Evolutionary conservation across 2,329 filamentous ascomycete species (phyloP).

Genomic region (Juglanconis sp.): DNA sequence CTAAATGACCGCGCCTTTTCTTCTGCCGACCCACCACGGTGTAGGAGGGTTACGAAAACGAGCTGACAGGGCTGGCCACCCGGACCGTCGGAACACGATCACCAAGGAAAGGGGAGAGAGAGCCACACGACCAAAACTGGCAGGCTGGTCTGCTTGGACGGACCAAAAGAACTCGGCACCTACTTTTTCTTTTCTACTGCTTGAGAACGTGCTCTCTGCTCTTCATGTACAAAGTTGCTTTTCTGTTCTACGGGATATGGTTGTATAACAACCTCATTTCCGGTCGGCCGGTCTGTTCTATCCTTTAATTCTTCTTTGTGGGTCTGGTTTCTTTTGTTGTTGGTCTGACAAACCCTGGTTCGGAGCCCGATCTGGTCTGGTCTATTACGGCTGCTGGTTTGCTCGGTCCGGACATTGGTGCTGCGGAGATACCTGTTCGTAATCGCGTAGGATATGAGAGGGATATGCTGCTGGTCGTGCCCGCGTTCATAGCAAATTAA

Average conservation of each 20-base stretch:
- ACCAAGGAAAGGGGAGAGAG: neutral
- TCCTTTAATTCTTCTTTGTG: neutral
- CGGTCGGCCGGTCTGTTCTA: conserved; percentile 5
- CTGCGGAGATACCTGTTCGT: neutral
- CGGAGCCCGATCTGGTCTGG: neutral
- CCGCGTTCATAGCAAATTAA: neutral
- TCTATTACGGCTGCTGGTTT: conserved; percentile 2
- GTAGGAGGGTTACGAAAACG: conserved; percentile 2
- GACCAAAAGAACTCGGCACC: neutral
- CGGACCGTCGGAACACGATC: neutral
- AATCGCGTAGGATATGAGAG: neutral
- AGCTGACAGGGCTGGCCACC: conserved; percentile 5
- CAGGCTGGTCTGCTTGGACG: conserved; percentile 12
- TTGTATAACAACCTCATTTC: conserved; percentile 6
- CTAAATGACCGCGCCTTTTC: neutral
- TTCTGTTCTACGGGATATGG: conserved; percentile 7
- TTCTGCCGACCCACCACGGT: neutral
- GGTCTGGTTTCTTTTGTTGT: neutral
- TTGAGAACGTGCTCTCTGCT: conserved; percentile 4
- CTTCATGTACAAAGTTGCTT: conserved; percentile 15
- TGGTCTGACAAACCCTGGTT: neutral
- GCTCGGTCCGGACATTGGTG: neutral
- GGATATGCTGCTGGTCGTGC: neutral
- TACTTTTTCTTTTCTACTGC: neutral
- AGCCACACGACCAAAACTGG: neutral